Evolutionary conservation across 768 basidiomycete species (phyloP).

Genomic region (Phlebiopsis flavidoalba): DNA sequence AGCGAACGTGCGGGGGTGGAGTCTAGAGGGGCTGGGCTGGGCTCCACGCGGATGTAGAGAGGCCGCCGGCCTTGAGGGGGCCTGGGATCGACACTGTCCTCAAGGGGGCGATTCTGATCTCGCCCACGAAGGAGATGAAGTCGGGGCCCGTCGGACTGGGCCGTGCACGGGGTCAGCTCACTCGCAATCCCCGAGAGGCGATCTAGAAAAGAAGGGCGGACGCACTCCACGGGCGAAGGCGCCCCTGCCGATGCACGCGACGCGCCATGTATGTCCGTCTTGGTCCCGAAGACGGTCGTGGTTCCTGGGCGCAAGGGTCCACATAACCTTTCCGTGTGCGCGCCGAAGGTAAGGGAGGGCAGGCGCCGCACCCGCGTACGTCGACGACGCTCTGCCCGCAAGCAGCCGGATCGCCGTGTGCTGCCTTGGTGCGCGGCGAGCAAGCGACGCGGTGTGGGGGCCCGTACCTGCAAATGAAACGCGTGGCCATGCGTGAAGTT

Average conservation of each 20-base stretch:
- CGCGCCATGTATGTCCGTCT: constrained; percentile 64
- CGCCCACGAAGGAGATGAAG: constrained; percentile 58
- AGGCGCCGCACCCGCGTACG: constrained; percentile 48
- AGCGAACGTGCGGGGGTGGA: background rate
- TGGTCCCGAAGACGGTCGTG: constrained; percentile 42
- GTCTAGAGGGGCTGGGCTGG: background rate
- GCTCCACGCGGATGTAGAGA: constrained; percentile 55
- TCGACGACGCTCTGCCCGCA: constrained; percentile 69
- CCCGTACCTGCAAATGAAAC: constrained; percentile 59
- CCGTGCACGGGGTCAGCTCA: constrained; percentile 3
- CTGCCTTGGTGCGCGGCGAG: constrained; percentile 24
- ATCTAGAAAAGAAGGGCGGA: constrained; percentile 9
- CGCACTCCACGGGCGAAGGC: constrained; percentile 52
- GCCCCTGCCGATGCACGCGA: constrained; percentile 62
- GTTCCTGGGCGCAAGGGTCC: constrained; percentile 33
- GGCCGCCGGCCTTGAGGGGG: constrained; percentile 61
- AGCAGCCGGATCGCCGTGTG: constrained; percentile 52
- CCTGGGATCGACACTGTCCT: constrained; percentile 45
- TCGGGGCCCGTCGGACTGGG: constrained; percentile 59
- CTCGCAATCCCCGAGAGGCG: background rate
- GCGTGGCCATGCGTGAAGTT: too few relatives aligned
- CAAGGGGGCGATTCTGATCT: constrained; percentile 45
- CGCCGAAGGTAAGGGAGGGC: background rate
- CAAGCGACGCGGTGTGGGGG: constrained; percentile 38
- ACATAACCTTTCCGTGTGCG: background rate